Evolutionary conservation across 2,329 filamentous ascomycete genomes (phyloP), one percentile per base, ranked within the genome.

Genomic region (Botrytis deweyae): DNA sequence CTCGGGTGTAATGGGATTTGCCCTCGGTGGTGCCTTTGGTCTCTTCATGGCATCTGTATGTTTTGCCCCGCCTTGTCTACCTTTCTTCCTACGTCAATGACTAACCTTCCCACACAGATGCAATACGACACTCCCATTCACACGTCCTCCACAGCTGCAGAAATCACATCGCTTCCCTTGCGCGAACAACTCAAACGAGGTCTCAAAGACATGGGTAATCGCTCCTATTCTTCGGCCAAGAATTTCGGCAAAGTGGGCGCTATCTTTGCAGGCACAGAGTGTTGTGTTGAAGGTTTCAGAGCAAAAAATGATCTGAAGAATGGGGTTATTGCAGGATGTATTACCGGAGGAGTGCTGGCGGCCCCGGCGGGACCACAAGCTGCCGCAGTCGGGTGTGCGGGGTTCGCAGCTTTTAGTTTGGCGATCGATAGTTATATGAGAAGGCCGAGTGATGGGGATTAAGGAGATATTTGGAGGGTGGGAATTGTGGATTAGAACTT

Each of bases 1-100:
- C 84, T 93, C 95, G 0, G 96, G 95, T 73, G 93, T 92, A 38
- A 97, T 97, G 89, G 96, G 96, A 25, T 98, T 98, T 80, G 96
- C 91, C 55, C 91, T 99, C 77, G 96, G 96, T 76, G 96, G 94
- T 80, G 86, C 97, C 62, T 99, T 99, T 79, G 96, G 96, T 78
- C 88, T 98, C 80, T 99, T 99, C 86, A 99, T 98, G 95, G 94
- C 95, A 74, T 96, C 93, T 80, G 94, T 97, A 90, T 76, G 92
- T 86, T 67, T 72, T 55, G 36, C 44, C 22, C 29, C 44, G 29
- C 14, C 49, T 72, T 62, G 72, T 62, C 38, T 65, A 36, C 66
- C 25, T 66, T 33, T 38, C 49, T 52, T 33, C 58, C 40, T 72
- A 52, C 55, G 67, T 69, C 38, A 20, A 61, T 25, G 62, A 38